Evolutionary conservation across 345 rosid species (phyloP).

Genomic region (Lenwebbia sp.): DNA sequence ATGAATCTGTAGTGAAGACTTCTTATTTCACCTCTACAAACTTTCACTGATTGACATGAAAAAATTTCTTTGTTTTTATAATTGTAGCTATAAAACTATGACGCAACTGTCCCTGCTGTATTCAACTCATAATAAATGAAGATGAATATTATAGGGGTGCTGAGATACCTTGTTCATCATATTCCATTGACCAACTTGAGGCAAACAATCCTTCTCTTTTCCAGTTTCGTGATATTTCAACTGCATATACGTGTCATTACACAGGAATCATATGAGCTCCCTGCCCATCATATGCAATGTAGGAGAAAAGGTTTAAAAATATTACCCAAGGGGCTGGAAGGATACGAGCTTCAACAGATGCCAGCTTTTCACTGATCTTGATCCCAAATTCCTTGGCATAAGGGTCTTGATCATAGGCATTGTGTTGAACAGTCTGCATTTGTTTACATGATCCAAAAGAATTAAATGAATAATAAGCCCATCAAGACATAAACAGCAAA

Average conservation of each 20-base stretch:
- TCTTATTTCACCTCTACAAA: background rate
- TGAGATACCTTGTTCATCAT: conserved; percentile 91
- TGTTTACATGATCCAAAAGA: background rate
- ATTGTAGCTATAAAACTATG: background rate
- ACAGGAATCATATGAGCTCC: background rate
- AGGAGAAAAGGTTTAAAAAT: background rate
- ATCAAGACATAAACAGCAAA: background rate
- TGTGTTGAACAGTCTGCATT: conserved; percentile 77
- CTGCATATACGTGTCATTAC: conserved; percentile 26
- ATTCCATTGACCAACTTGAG: conserved; percentile 99
- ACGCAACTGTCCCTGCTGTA: background rate
- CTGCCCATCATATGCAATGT: background rate
- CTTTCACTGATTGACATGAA: background rate
- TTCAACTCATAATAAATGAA: background rate
- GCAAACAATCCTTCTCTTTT: conserved; percentile 92
- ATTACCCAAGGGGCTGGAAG: conserved; percentile 99
- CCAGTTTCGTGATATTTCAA: conserved; percentile 98
- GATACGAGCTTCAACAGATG: conserved; percentile 96
- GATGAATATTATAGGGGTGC: background rate
- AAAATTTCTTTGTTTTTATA: background rate
- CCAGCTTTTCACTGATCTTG: conserved; percentile 82
- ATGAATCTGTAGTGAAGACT: background rate
- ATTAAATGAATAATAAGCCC: background rate
- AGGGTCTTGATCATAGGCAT: conserved; percentile 87
- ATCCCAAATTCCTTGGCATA: conserved; percentile 95